Evolutionary conservation across 2,329 filamentous ascomycete species (phyloP).

Genomic region (Verticillium tricorpus): DNA sequence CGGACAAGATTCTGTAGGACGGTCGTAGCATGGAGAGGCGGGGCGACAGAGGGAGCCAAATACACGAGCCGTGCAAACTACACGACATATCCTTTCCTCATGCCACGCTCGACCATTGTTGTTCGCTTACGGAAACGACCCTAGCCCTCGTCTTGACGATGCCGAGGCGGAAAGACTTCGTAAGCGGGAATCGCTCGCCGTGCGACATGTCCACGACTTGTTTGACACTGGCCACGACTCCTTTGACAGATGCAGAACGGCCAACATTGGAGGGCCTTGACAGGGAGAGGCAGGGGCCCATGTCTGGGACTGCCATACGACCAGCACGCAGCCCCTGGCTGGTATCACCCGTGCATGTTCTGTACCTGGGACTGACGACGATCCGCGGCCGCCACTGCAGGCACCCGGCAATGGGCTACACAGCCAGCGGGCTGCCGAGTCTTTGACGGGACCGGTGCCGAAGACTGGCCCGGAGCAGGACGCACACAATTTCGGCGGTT

Average conservation of each 20-base stretch:
- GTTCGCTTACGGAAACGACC: neutral
- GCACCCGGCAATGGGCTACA: neutral
- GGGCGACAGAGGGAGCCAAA: neutral
- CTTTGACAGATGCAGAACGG: neutral
- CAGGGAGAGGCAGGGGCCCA: neutral
- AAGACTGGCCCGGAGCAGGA: neutral
- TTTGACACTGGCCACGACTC: neutral
- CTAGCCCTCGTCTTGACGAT: neutral
- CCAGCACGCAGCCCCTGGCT: neutral
- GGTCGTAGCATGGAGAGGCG: neutral
- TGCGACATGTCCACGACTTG: neutral
- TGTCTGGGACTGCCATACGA: neutral
- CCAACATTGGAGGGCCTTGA: neutral
- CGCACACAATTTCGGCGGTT: slow-evolving; percentile 1
- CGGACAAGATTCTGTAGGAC: neutral
- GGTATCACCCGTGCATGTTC: neutral
- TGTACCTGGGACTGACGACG: neutral
- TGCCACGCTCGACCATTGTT: too few relatives aligned
- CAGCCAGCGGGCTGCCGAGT: neutral
- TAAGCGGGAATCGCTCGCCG: neutral
- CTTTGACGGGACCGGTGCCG: neutral
- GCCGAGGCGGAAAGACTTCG: neutral
- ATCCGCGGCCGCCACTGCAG: slow-evolving; percentile 4
- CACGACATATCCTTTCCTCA: neutral
- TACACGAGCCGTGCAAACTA: neutral